Base-by-base conservation (phyloP, 2,329 filamentous ascomycete genomes). In the Aspergillus udagawae region DNA sequence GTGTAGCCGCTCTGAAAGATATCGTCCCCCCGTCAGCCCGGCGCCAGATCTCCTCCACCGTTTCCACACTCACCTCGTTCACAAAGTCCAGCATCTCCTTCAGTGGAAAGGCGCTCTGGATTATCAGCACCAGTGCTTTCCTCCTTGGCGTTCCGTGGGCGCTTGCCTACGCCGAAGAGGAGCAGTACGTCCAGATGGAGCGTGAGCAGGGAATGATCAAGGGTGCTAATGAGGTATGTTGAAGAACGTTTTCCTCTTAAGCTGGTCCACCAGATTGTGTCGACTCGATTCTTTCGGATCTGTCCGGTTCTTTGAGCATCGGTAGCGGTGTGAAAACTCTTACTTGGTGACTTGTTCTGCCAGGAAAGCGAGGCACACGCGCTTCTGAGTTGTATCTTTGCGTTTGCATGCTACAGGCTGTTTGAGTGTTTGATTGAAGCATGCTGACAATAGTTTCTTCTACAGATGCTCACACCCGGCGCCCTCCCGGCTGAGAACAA, bases 121-220 rank as follows among this genome's bases (percentile, higher is more conserved):
- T 97, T 55, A 80, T 99, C 58, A 91, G 88, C 77, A 96, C 92
- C 63, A 92, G 89, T 60, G 91, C 91, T 59, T 84, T 99, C 71
- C 81, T 99, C 73, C 79, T 97, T 63, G 92, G 92, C 67, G 91
- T 97, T 52, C 94, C 94, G 55, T 97, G 92, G 82, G 92, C 92
- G 58, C 82, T 99, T 66, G 93, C 92, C 57, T 93, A 92, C 73
- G 87, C 89, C 63, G 94, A 99, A 82, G 94, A 99, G 82, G 92
- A 97, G 83, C 91, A 96, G 81, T 86, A 96, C 74, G 83, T 93
- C 64, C 93, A 96, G 81, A 95, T 97, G 91, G 94, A 99, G 86
- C 87, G 92, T 77, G 93, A 97, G 81, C 92, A 92, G 85, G 87
- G 89, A 76, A 94, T 96, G 91, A 89, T 94, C 76, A 91, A 96